Evolutionary conservation across 257 asterid genomes (phyloP).

Genomic region (Solanum ossicruentum): DNA sequence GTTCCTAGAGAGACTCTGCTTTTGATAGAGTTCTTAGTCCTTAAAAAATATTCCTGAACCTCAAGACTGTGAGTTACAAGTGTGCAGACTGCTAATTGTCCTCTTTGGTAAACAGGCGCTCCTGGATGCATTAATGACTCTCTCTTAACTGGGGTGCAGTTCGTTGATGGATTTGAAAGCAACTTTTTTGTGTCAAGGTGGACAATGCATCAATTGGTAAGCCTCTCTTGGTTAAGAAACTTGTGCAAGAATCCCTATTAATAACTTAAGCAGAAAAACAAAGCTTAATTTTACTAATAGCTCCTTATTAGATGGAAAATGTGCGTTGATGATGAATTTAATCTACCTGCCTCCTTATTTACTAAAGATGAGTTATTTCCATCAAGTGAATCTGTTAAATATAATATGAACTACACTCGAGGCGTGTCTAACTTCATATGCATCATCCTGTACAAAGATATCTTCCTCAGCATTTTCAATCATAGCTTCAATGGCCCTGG

Average conservation of each 20-base stretch:
- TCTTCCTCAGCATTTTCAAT: background rate
- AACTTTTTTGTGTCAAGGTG: conserved; percentile 77
- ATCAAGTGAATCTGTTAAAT: background rate
- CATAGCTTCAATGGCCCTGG: background rate
- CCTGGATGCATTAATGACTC: conserved; percentile 78
- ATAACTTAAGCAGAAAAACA: background rate
- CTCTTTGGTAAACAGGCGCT: conserved; percentile 41
- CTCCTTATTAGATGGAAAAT: background rate
- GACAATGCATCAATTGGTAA: conserved; percentile 93
- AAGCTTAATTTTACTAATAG: background rate
- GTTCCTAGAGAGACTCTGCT: background rate
- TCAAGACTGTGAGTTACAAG: background rate
- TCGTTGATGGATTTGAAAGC: conserved; percentile 80
- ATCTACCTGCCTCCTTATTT: background rate
- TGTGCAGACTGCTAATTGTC: background rate
- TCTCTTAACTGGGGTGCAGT: conserved; percentile 73
- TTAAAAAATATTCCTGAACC: background rate
- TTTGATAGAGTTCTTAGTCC: background rate
- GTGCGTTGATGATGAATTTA: background rate
- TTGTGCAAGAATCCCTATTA: background rate
- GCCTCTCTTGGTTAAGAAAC: background rate
- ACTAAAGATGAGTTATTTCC: background rate
- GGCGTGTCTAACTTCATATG: background rate
- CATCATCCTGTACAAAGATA: background rate
- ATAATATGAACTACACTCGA: background rate